phyloP scores from a whole-genome alignment of 1,284 basidiomycete species.

The Apiotrichum domesticum region DNA sequence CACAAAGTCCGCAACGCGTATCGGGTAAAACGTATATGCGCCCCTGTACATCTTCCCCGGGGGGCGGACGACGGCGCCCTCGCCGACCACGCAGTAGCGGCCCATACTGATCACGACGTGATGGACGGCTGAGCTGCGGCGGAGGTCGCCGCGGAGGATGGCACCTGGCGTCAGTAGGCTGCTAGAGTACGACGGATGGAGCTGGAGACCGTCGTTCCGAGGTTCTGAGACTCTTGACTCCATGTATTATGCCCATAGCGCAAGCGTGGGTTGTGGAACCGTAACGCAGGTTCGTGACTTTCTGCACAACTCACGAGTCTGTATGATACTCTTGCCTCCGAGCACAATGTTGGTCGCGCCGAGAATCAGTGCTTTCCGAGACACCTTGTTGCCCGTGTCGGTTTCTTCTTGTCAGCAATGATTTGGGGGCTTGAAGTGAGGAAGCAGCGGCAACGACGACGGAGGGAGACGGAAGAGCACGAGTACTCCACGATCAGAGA shows the following conservation, averaged over 20 bases:
- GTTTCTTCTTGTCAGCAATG: slow-evolving; percentile 22
- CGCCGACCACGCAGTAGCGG: slow-evolving; percentile 84
- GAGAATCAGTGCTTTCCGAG: slow-evolving; percentile 82
- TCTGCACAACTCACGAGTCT: slow-evolving; percentile 52
- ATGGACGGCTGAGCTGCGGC: slow-evolving; percentile 71
- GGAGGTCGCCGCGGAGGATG: slow-evolving; percentile 33
- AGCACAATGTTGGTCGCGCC: slow-evolving; percentile 96
- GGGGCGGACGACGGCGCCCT: slow-evolving; percentile 73
- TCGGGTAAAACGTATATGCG: slow-evolving; percentile 93
- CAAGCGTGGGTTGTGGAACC: too few relatives aligned
- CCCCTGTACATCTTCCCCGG: slow-evolving; percentile 55
- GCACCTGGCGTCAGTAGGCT: slow-evolving; percentile 17
- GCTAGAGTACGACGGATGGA: too few relatives aligned
- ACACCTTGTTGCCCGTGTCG: slow-evolving; percentile 68
- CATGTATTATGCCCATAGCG: too few relatives aligned
- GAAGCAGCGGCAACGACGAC: neutral
- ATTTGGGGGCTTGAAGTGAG: slow-evolving; percentile 4
- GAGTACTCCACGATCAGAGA: too few relatives aligned
- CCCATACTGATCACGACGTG: slow-evolving; percentile 89
- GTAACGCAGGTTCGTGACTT: too few relatives aligned
- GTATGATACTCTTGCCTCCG: slow-evolving; percentile 94
- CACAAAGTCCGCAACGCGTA: slow-evolving; percentile 93
- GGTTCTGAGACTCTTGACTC: too few relatives aligned
- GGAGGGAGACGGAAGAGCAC: neutral
- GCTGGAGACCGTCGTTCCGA: too few relatives aligned